phyloP scores from a whole-genome alignment of 2,329 filamentous ascomycete species.

The Neonectria hederae region DNA sequence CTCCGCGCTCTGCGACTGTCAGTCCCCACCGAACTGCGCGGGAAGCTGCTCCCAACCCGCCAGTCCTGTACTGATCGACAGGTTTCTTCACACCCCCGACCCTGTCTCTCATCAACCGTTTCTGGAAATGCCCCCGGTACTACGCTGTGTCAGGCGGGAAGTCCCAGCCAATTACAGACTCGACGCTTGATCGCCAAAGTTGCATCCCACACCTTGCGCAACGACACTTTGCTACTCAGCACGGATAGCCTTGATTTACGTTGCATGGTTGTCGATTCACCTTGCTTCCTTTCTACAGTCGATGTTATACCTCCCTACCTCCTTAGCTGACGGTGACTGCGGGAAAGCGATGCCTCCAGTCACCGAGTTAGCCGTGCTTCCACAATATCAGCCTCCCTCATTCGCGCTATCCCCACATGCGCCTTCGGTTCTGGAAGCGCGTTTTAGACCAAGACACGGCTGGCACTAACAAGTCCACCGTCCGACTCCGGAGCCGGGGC shows the following conservation, averaged over 20 bases:
- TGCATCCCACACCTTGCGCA: constrained; percentile 15
- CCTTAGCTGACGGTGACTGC: neutral
- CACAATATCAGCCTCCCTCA: neutral
- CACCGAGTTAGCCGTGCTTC: neutral
- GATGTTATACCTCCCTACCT: neutral
- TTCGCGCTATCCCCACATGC: constrained; percentile 9
- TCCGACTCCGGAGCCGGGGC: constrained; percentile 7
- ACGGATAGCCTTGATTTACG: neutral
- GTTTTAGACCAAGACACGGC: constrained; percentile 33
- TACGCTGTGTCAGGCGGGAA: constrained; percentile 5
- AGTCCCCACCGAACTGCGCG: constrained; percentile 26
- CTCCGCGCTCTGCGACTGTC: neutral
- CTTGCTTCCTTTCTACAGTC: neutral
- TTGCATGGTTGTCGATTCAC: neutral
- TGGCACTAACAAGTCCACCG: constrained; percentile 23
- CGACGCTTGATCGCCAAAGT: neutral
- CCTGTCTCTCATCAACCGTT: constrained; percentile 36
- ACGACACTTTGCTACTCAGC: neutral
- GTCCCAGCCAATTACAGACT: constrained; percentile 30
- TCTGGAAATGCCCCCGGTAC: constrained; percentile 40
- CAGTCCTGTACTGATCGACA: constrained; percentile 38
- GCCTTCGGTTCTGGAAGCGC: constrained; percentile 20
- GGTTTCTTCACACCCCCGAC: constrained; percentile 40
- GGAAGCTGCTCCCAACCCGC: constrained; percentile 8
- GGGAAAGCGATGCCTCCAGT: neutral